Evolutionary conservation across 2,329 filamentous ascomycete species (phyloP).

Genomic region (Chalaropsis thielavioides): DNA sequence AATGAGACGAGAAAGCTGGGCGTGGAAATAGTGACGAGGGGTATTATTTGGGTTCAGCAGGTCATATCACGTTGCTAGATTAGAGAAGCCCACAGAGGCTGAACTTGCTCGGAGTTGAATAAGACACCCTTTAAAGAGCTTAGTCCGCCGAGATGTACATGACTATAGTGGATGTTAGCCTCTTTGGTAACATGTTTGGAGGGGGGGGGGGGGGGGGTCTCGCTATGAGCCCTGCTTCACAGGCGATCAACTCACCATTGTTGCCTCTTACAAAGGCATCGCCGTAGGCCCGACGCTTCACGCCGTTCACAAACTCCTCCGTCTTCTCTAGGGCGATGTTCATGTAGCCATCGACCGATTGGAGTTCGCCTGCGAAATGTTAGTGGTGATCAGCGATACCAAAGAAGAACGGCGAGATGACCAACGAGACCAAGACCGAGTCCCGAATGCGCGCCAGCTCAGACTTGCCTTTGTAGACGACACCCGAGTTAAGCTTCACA

Average conservation of each 20-base stretch:
- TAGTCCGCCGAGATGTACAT: conserved; percentile 58
- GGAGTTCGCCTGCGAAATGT: conserved; percentile 59
- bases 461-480: conserved; percentile 78
- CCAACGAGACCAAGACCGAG: not conserved
- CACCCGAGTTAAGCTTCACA: conserved; percentile 96
- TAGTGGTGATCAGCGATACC: not conserved
- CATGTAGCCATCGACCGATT: conserved; percentile 98
- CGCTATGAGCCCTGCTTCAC: not conserved
- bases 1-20: not conserved
- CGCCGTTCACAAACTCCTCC: conserved; percentile 77
- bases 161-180: conserved; percentile 30
- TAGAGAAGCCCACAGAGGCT: not conserved
- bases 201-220: not conserved
- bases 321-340: conserved; percentile 97
- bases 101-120: not conserved
- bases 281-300: conserved; percentile 69
- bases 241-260: conserved; percentile 49
- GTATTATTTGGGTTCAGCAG: not conserved
- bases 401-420: not conserved
- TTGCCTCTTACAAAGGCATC: conserved; percentile 94
- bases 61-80: conserved; percentile 9
- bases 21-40: not conserved
- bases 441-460: not conserved
- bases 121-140: conserved; percentile 20
- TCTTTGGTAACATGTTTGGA: not conserved